Evolutionary conservation across 192 early-diverging fungal species (phyloP).

Genomic region (Thamnidium elegans): DNA sequence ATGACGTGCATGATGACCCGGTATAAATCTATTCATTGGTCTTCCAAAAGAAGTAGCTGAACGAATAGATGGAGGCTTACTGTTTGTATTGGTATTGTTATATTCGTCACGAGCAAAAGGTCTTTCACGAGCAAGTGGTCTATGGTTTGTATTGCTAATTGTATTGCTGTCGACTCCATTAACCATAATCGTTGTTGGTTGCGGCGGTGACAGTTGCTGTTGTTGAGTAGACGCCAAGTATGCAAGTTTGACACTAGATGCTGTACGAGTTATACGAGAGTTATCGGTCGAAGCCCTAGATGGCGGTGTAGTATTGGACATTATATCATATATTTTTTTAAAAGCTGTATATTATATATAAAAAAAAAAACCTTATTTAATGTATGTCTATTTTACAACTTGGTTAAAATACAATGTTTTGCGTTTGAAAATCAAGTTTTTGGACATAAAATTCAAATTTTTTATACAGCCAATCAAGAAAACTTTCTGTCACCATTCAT

Average conservation of each 20-base stretch:
- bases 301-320: too few relatives aligned
- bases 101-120: slow-evolving; percentile 17
- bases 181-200: neutral
- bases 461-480: too few relatives aligned
- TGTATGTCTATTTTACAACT: too few relatives aligned
- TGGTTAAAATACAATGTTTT: too few relatives aligned
- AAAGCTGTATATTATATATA: too few relatives aligned
- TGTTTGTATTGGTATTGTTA: slow-evolving; percentile 5
- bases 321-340: too few relatives aligned
- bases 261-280: slow-evolving; percentile 5
- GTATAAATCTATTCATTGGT: slow-evolving; percentile 11
- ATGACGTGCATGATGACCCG: slow-evolving; percentile 37
- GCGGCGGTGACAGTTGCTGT: neutral
- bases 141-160: neutral
- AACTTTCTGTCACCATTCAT: too few relatives aligned
- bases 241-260: slow-evolving; percentile 12
- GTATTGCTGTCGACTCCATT: neutral
- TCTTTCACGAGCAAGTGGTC: slow-evolving; percentile 10
- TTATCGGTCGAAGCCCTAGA: neutral
- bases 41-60: slow-evolving; percentile 30
- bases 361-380: too few relatives aligned
- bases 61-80: slow-evolving; percentile 27
- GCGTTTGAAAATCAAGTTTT: too few relatives aligned
- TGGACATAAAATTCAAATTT: too few relatives aligned
- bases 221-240: slow-evolving; percentile 4